Percentiles rank a stretch among this genome's conserved stretches.
Conservation (phyloP, 495 filamentous ascomycete species). For the Pseudomonodictys pantanalensis region DNA sequence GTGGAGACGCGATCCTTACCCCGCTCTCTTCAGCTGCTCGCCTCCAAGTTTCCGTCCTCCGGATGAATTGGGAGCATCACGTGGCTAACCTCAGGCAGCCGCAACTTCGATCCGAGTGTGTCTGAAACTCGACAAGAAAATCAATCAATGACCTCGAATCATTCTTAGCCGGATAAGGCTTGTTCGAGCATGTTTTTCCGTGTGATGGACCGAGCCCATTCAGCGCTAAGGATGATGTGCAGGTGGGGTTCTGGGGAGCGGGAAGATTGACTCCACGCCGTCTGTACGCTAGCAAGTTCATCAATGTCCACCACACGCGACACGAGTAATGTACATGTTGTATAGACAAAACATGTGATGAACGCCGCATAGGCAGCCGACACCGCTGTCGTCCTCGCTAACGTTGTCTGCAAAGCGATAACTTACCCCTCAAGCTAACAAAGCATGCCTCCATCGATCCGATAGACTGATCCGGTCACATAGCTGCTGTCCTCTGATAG, state of each 20-base stretch:
- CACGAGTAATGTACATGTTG: background rate
- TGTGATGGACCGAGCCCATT: background rate
- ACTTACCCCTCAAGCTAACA: background rate
- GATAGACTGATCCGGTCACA: constrained; percentile 22
- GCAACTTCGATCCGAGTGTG: no score
- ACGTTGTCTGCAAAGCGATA: no score
- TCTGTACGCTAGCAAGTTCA: background rate
- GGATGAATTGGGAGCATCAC: no score
- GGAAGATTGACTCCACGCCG: background rate
- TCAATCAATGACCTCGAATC: no score
- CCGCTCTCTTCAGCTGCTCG: no score
- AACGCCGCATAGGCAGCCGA: no score
- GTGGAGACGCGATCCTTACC: no score
- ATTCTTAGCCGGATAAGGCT: background rate
- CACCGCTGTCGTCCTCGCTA: background rate
- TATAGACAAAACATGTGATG: no score
- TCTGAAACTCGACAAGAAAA: no score
- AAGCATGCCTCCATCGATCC: constrained; percentile 18
- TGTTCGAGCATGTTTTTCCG: background rate
- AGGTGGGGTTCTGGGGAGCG: background rate
- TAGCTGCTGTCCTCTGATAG: constrained; percentile 25
- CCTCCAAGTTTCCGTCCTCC: no score
- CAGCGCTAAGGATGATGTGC: constrained; percentile 9
- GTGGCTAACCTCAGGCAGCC: no score
- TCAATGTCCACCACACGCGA: background rate